Percentiles rank a stretch among this genome's conserved stretches.
Conservation (phyloP, 75 land plant species). For the Pinus albicaulis region DNA sequence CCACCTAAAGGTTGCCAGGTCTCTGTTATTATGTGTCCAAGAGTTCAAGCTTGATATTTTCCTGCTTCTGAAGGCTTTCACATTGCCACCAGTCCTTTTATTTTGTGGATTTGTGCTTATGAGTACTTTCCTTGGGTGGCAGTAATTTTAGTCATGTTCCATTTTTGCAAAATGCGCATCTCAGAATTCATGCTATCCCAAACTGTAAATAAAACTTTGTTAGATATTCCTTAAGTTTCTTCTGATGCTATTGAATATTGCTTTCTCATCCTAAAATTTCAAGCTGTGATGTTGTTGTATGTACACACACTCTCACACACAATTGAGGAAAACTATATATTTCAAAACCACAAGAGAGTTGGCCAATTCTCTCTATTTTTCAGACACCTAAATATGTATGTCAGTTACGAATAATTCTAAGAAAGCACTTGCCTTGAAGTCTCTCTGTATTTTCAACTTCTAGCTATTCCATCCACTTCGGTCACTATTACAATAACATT, state of each 20-base stretch:
- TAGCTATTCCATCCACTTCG: not conserved
- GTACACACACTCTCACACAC: not conserved
- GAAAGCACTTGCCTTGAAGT: not conserved
- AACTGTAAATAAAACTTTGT: not conserved
- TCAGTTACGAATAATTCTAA: not conserved
- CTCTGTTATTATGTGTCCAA: not conserved
- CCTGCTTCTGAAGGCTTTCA: not conserved
- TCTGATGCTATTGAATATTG: not conserved
- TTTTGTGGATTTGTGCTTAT: too few species aligned
- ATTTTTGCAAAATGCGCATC: not conserved
- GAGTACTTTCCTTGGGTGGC: not conserved
- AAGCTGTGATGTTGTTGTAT: not conserved
- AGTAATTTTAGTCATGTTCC: not conserved
- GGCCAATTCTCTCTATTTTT: not conserved
- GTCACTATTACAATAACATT: not conserved
- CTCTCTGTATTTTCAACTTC: not conserved
- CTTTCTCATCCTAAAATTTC: not conserved
- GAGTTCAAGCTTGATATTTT: not conserved
- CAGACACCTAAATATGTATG: not conserved
- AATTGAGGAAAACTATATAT: not conserved
- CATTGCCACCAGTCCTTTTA: too few species aligned
- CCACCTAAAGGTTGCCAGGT: not conserved
- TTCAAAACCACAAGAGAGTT: not conserved
- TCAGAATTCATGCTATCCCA: not conserved
- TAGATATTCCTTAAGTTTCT: not conserved